These are phyloP conservation scores for Amniculicola lignicola DNA, from an alignment of 495 filamentous ascomycete species.

Conservation along the genomic window DNA sequence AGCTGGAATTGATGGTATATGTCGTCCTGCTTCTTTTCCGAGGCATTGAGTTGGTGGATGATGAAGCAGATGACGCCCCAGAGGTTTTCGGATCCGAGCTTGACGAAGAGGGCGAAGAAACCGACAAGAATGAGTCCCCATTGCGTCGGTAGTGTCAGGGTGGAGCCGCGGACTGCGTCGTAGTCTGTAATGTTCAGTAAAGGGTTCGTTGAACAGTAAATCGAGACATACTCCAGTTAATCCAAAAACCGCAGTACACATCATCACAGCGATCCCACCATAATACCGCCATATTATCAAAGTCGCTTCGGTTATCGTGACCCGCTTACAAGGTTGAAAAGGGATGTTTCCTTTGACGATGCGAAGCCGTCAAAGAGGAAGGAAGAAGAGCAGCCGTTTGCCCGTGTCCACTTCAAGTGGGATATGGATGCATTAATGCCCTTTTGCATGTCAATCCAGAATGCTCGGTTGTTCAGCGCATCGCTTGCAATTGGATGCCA, in stretches of 20 bases:
- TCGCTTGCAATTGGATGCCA: no score
- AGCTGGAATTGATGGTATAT: constrained; percentile 20
- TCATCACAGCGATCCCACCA: constrained; percentile 10
- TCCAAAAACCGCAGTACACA: constrained; percentile 13
- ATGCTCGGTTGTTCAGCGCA: no score
- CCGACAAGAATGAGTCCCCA: constrained; percentile 15
- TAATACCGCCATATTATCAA: neutral
- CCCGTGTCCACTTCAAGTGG: no score
- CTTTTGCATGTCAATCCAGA: no score
- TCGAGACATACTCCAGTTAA: constrained; percentile 10
- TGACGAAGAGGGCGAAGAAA: constrained; percentile 18
- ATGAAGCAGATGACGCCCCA: constrained; percentile 21
- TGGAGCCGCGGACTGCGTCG: constrained; percentile 10
- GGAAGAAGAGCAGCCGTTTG: no score
- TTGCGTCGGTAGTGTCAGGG: constrained; percentile 14
- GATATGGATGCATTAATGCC: no score
- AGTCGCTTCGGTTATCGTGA: no score
- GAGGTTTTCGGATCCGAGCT: constrained; percentile 10
- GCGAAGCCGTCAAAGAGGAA: no score
- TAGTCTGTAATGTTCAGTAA: neutral
- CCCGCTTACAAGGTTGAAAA: no score
- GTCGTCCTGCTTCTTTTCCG: constrained; percentile 1
- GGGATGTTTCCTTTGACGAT: no score
- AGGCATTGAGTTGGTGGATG: constrained; percentile 10
- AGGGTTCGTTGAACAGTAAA: neutral